Evolutionary conservation across 2,329 filamentous ascomycete genomes (phyloP), one percentile per base, ranked within the genome.

Genomic region (Clonostachys sp.): DNA sequence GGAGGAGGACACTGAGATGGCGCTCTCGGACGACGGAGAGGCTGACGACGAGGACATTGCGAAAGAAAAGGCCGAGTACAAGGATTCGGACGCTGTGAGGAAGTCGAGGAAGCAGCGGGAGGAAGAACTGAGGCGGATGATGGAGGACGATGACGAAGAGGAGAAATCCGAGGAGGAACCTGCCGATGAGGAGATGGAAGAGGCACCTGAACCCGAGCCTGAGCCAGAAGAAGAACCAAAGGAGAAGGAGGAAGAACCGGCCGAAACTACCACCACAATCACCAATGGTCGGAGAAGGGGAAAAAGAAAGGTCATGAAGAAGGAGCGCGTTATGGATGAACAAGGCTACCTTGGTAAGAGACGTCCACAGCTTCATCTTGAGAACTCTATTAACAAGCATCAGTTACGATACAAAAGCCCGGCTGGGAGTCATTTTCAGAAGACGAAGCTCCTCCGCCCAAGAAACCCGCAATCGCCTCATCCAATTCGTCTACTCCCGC

Each of bases 381-480:
- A 7, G 18, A 36, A 17, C 10, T 12, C 6, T 20, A 12, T 24
- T 36, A 45, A 49, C 30, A 14, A 42, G 48, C 41, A 51, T 38
- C 56, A 94, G 91, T 96, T 34, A 96, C 91, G 3, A 86, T 86
- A 54, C 88, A 95, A 66, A 90, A 95, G 60, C 70, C 80, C 0
- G 86, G 78, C 1, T 96, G 91, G 91, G 91, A 96, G 64, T 92
- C 87, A 0, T 96, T 95, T 70, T 95, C 90, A 0, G 91, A 96
- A 62, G 91, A 95, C 53, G 91, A 96, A 54, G 80, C 84, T 18
- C 74, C 74, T 34, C 65, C 70, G 9, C 58, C 68, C 2, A 81
- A 81, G 61, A 83, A 81, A 59, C 59, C 72, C 7, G 85, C 82
- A 51, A 53, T 66, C 45, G 55, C 68, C 50, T 53, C 68, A 45